These are phyloP conservation scores for Coemansia sp. DNA, from an alignment of 371 early-diverging fungal species.

Conservation along the genomic window DNA sequence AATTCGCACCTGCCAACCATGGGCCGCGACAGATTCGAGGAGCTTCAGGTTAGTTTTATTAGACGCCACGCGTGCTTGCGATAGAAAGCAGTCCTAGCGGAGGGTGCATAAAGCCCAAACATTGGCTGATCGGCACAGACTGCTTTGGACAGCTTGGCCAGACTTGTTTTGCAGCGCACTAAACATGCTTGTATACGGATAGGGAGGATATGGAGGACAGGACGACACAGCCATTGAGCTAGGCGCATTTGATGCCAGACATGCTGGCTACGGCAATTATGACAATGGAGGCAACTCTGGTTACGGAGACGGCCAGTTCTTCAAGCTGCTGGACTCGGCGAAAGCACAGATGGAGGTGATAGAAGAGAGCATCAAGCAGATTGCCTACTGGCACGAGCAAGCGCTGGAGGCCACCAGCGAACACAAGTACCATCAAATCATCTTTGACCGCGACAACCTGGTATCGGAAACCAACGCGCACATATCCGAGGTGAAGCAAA, in stretches of 20 bases:
- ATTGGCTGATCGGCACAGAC: conserved; percentile 4
- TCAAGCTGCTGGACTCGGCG: conserved; percentile 27
- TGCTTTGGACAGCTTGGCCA: not conserved
- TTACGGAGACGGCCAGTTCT: conserved; percentile 39
- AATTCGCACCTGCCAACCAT: conserved; percentile 7
- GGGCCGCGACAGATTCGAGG: conserved; percentile 52
- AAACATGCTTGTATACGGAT: not conserved
- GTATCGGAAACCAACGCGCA: conserved; percentile 41
- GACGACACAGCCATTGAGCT: conserved; percentile 50
- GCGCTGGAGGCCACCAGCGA: conserved; percentile 50
- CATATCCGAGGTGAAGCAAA: conserved; percentile 44
- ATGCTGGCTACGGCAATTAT: conserved; percentile 11
- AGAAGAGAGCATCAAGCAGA: conserved; percentile 32
- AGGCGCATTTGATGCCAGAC: conserved; percentile 27
- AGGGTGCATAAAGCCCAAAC: conserved; percentile 9
- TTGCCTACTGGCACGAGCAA: conserved; percentile 48
- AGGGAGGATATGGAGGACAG: conserved; percentile 38
- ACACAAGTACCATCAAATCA: conserved; percentile 36
- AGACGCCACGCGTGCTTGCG: not conserved
- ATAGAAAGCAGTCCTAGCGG: not conserved
- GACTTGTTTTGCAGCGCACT: not conserved
- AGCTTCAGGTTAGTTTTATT: conserved; percentile 49
- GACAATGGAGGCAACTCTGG: conserved; percentile 4
- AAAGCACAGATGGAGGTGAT: conserved; percentile 36
- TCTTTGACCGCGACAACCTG: conserved; percentile 47